A percentile compares a stretch with the other conserved stretches of the same genome.
These are phyloP conservation scores for Conoideocrella luteorostrata DNA, from an alignment of 2,329 filamentous ascomycete species.

Conservation along the genomic window DNA sequence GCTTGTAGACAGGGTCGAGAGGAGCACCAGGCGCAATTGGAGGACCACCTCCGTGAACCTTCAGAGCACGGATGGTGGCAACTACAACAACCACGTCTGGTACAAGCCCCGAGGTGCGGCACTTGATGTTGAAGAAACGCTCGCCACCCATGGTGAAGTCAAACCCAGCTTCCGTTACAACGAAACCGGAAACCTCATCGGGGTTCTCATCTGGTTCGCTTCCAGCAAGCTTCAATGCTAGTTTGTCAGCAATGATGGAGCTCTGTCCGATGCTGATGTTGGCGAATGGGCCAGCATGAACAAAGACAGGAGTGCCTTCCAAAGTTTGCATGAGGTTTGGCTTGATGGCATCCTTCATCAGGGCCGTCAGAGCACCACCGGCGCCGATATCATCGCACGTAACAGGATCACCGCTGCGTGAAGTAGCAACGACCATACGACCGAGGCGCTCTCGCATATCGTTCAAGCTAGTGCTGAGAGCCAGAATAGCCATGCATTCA, in stretches of 20 bases:
- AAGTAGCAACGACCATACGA: slow-evolving; percentile 91
- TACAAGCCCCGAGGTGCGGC: slow-evolving; percentile 83
- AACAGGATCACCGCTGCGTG: slow-evolving; percentile 77
- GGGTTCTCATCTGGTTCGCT: slow-evolving; percentile 89
- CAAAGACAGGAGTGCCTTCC: slow-evolving; percentile 94
- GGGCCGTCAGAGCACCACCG: slow-evolving; percentile 82
- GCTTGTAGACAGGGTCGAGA: slow-evolving; percentile 80
- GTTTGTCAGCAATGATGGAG: slow-evolving; percentile 88
- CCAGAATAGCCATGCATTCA: slow-evolving; percentile 97
- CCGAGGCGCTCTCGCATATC: slow-evolving; percentile 93
- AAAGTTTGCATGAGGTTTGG: slow-evolving; percentile 98
- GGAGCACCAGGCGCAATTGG: slow-evolving; percentile 82
- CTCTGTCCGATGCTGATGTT: slow-evolving; percentile 98
- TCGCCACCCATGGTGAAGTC: slow-evolving; percentile 99
- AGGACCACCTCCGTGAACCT: slow-evolving; percentile 95
- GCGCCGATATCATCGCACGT: slow-evolving; percentile 94
- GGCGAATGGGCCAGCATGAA: slow-evolving; percentile 94
- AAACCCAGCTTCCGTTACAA: slow-evolving; percentile 95
- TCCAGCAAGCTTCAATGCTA: slow-evolving; percentile 91
- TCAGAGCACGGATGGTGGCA: slow-evolving; percentile 88
- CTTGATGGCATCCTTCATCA: slow-evolving; percentile 99
- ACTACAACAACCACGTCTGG: slow-evolving; percentile 94
- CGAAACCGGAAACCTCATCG: slow-evolving; percentile 77
- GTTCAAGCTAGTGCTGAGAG: slow-evolving; percentile 76
- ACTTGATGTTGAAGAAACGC: slow-evolving; percentile 99